phyloP scores from a whole-genome alignment of 2,329 filamentous ascomycete genomes.

The Amesomyces nigricolor region DNA sequence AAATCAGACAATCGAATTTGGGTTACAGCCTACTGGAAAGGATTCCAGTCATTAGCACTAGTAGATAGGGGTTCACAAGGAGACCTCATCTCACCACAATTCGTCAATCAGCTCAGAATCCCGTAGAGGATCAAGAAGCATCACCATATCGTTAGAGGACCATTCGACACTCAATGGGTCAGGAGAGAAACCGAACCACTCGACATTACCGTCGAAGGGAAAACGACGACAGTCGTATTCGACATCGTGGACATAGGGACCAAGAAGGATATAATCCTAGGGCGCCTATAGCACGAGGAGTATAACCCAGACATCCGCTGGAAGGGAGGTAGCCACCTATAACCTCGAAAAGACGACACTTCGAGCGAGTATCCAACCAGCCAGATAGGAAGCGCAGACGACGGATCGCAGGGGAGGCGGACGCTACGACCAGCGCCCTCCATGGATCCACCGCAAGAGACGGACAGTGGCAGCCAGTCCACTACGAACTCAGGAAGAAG shows the following conservation, averaged over 20 bases:
- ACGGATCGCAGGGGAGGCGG: not conserved
- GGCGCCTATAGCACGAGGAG: not conserved
- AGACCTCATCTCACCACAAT: not conserved
- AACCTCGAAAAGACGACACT: not conserved
- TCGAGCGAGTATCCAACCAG: not conserved
- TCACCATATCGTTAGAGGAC: not conserved
- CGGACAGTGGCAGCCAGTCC: not conserved
- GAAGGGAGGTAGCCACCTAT: conserved; percentile 10
- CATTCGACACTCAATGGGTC: not conserved
- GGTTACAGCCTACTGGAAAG: too few species aligned
- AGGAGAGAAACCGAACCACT: not conserved
- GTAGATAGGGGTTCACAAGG: too few species aligned
- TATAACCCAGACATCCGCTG: conserved; percentile 10
- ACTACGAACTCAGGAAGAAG: not conserved
- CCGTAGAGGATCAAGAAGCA: conserved; percentile 1
- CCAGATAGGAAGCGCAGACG: not conserved
- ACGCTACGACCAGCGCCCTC: not conserved
- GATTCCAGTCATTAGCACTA: too few species aligned
- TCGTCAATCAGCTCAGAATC: not conserved
- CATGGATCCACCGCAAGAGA: not conserved
- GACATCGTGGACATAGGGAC: conserved; percentile 3
- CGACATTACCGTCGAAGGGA: not conserved
- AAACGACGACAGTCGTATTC: not conserved
- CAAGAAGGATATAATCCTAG: conserved; percentile 8
- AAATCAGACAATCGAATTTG: too few species aligned